Evolutionary conservation across 2,329 filamentous ascomycete genomes (phyloP).

Genomic region (Epichloe brachyelytri): DNA sequence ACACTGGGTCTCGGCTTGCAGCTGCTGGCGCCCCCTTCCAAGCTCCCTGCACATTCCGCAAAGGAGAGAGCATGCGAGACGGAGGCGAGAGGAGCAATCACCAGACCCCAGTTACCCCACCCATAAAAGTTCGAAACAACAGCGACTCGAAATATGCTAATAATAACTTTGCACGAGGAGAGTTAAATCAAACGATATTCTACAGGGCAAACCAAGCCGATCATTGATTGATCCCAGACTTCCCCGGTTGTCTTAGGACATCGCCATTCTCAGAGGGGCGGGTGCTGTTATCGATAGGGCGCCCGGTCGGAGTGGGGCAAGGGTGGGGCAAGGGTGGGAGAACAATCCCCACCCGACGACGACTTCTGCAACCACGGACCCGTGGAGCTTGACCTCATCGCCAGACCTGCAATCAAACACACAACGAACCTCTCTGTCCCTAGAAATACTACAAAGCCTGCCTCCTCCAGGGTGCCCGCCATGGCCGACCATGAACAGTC

Average conservation of each 20-base stretch:
- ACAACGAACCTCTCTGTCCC: no score
- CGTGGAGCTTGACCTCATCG: not conserved
- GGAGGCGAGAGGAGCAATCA: not conserved
- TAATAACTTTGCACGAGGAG: no score
- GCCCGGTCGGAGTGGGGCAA: not conserved
- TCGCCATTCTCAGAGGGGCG: no score
- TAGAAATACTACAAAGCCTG: not conserved
- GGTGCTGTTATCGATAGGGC: not conserved
- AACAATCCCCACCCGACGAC: not conserved
- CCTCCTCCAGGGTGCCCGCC: slow-evolving; percentile 7
- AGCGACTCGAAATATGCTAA: no score
- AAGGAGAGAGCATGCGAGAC: not conserved
- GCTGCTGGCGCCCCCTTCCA: not conserved
- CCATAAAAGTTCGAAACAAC: no score
- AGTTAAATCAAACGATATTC: no score
- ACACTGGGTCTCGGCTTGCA: not conserved
- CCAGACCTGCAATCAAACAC: not conserved
- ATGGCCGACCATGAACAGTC: slow-evolving; percentile 51
- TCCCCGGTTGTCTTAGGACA: no score
- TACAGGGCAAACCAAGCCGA: not conserved
- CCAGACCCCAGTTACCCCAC: no score
- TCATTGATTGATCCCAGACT: no score
- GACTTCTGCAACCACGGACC: not conserved
- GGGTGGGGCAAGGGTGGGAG: no score
- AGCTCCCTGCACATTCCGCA: not conserved